Percentiles rank a stretch among this genome's conserved stretches.
These are phyloP conservation scores for Diplodia seriata DNA, from an alignment of 2,329 filamentous ascomycete species.

Conservation along the genomic window DNA sequence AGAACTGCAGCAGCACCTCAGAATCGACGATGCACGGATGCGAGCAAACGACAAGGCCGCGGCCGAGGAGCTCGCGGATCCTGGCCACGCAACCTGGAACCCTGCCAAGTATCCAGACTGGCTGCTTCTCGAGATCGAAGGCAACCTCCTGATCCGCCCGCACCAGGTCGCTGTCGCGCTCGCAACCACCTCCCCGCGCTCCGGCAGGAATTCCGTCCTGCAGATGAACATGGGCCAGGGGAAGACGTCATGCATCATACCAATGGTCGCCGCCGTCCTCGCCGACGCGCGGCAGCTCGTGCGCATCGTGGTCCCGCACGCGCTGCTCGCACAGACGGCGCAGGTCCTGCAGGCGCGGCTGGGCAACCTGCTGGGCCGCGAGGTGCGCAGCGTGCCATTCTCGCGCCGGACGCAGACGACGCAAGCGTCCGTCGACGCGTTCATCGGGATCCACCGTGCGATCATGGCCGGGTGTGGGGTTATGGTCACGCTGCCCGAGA, in stretches of 20 bases:
- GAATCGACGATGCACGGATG: slow-evolving; percentile 50
- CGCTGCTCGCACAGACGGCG: slow-evolving; percentile 64
- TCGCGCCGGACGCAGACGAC: slow-evolving; percentile 58
- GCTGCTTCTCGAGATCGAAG: slow-evolving; percentile 71
- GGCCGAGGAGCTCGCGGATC: slow-evolving; percentile 55
- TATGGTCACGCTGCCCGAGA: slow-evolving; percentile 67
- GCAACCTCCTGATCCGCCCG: slow-evolving; percentile 66
- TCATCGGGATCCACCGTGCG: slow-evolving; percentile 50
- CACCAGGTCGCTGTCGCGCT: slow-evolving; percentile 68
- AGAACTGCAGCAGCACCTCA: slow-evolving; percentile 53
- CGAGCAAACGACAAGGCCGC: slow-evolving; percentile 40
- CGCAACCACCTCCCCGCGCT: slow-evolving; percentile 64
- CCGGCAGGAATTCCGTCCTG: slow-evolving; percentile 63
- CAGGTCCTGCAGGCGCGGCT: slow-evolving; percentile 63
- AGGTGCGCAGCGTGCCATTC: slow-evolving; percentile 65
- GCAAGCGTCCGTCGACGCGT: slow-evolving; percentile 41
- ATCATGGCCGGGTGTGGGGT: slow-evolving; percentile 57
- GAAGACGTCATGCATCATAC: slow-evolving; percentile 72
- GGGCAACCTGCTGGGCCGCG: slow-evolving; percentile 61
- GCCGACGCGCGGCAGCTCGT: slow-evolving; percentile 54
- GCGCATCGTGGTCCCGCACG: slow-evolving; percentile 63
- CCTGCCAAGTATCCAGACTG: slow-evolving; percentile 64
- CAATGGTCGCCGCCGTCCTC: slow-evolving; percentile 62
- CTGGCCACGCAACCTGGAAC: slow-evolving; percentile 64
- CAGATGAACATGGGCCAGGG: slow-evolving; percentile 73